Evolutionary conservation across 768 basidiomycete species (phyloP).

Genomic region (Boletellus sp.): DNA sequence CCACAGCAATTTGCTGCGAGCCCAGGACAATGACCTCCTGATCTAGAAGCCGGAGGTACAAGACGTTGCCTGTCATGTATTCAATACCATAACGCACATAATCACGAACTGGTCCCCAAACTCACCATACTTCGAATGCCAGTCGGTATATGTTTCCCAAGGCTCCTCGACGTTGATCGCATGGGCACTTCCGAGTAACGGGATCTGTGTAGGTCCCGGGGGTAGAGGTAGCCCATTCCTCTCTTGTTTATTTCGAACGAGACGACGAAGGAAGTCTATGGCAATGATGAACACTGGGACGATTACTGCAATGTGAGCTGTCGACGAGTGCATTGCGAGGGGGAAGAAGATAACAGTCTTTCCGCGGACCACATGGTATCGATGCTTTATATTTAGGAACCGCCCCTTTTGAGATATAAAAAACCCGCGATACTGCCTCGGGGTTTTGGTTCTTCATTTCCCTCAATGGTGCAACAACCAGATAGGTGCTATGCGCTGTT

Average conservation of each 20-base stretch:
- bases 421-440: no score
- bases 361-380: no score
- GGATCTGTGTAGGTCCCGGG: constrained; percentile 3
- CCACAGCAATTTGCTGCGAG: constrained; percentile 36
- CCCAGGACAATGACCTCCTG: constrained; percentile 44
- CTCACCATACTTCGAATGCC: constrained; percentile 7
- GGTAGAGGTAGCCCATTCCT: constrained; percentile 3
- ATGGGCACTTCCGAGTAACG: constrained; percentile 2
- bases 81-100: neutral
- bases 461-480: no score
- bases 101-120: neutral
- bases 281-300: neutral
- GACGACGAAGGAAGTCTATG: neutral
- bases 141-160: constrained; percentile 8
- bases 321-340: no score
- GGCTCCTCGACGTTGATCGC: neutral
- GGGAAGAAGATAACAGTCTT: no score
- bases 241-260: neutral
- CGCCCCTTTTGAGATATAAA: no score
- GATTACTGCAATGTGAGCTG: neutral
- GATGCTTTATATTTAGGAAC: no score
- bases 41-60: constrained; percentile 46
- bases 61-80: constrained; percentile 33
- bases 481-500: no score
- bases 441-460: no score